These are phyloP conservation scores for Pseudogymnoascus sp. DNA, from an alignment of 2,329 filamentous ascomycete genomes.

Conservation along the genomic window DNA sequence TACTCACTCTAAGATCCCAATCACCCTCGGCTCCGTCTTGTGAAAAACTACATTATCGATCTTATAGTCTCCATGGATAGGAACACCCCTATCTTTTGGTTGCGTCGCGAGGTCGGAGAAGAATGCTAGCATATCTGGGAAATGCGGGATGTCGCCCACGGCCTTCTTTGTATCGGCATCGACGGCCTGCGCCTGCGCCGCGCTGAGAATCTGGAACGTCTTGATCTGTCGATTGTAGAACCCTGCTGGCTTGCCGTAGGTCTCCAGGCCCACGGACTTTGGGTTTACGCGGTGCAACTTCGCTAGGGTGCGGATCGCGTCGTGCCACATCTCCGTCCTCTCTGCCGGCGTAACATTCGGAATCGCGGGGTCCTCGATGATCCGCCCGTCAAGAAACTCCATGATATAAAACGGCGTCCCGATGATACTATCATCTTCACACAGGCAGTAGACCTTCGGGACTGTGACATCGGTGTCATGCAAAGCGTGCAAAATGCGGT, in stretches of 20 bases:
- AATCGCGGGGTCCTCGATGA: conserved; percentile 79
- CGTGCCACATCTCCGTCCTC: conserved; percentile 72
- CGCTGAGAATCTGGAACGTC: conserved; percentile 71
- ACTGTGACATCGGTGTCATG: conserved; percentile 72
- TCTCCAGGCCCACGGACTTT: conserved; percentile 56
- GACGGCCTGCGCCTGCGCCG: conserved; percentile 63
- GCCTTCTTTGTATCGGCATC: conserved; percentile 68
- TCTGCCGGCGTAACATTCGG: conserved; percentile 62
- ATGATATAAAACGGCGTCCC: conserved; percentile 94
- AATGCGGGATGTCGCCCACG: conserved; percentile 76
- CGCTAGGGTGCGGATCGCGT: conserved; percentile 72
- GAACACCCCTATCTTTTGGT: conserved; percentile 66
- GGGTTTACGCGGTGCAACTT: conserved; percentile 71
- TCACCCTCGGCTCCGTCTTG: conserved; percentile 73
- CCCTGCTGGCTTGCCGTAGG: conserved; percentile 63
- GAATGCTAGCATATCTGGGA: conserved; percentile 69
- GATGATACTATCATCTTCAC: conserved; percentile 70
- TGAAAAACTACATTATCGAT: conserved; percentile 83
- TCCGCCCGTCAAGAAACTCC: conserved; percentile 87
- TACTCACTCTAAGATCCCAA: conserved; percentile 75
- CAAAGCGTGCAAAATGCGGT: conserved; percentile 78
- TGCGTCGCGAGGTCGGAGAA: conserved; percentile 62
- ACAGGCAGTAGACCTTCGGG: conserved; percentile 71
- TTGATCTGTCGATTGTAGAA: conserved; percentile 80
- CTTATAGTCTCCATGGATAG: conserved; percentile 93